Evolutionary conservation across 1,284 basidiomycete species (phyloP), one percentile per base, ranked within the genome.

Genomic region (Marasmius sp.): DNA sequence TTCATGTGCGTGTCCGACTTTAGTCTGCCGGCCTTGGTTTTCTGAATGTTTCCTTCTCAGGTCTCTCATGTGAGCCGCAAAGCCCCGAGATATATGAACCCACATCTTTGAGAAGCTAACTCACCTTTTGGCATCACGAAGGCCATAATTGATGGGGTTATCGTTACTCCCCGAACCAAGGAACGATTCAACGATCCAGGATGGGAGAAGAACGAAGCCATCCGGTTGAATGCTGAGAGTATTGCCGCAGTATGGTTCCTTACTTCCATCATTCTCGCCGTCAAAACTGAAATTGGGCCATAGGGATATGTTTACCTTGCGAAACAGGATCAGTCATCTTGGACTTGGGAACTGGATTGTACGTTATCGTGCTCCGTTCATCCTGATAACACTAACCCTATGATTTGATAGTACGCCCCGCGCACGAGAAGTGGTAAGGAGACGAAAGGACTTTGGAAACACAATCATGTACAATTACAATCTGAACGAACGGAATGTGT

Each of bases 141-240:
- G 79, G 77, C 79, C 39, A 81, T 88, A 62, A 86, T 89, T 60
- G 88, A 90, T 64, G 88, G 87, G 63, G 75, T 75, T 77, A 89
- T 91, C 53, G 58, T 82, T 2, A 88, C 83, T 0, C 84, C 83
- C 54, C 76, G 76, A 16, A 69, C 67, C 6, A 71, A 66, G 50
- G 66, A 66, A 22, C 59, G 58, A 33, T 70, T 66, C 18, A 72
- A 67, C 14, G 72, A 74, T 37, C 67, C 79, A 49, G 73, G 81
- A 43, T 84, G 79, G 77, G 76, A 78, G 39, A 69, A 75, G 6
- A 82, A 89, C 62, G 70, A 72, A 14, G 78, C 86, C 58, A 71
- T 71, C 34, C 74, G 80, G 33, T 75, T 93, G 34, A 76, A 77
- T 51, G 86, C 91, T 0, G 82, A 86, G 34, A 85, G 84, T 65